Conservation (phyloP, 1,139 yeast genomes). For the Candida sp. region DNA sequence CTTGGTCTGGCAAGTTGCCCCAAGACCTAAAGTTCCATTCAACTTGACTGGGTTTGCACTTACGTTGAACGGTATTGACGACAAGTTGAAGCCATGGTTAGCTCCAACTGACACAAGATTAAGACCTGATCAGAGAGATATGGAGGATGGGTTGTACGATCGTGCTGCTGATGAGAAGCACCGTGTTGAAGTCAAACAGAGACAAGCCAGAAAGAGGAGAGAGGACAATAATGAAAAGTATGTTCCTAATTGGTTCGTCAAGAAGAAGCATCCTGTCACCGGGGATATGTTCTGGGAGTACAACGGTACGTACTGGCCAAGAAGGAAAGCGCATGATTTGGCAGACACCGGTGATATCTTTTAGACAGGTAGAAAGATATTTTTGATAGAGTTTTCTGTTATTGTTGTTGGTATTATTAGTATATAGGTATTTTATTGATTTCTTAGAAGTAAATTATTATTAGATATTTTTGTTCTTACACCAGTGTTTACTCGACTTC, state of each 20-base stretch:
- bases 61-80: constrained; percentile 76
- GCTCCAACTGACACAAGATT: constrained; percentile 93
- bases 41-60: constrained; percentile 92
- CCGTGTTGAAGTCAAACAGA: constrained; percentile 91
- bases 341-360: constrained; percentile 57
- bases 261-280: constrained; percentile 77
- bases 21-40: constrained; percentile 86
- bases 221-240: constrained; percentile 60
- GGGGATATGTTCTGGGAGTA: constrained; percentile 80
- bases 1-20: constrained; percentile 87
- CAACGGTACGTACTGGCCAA: constrained; percentile 77
- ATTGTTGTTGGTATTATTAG: neutral
- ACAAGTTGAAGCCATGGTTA: constrained; percentile 56
- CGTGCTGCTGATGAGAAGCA: constrained; percentile 86
- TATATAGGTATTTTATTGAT: neutral
- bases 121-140: constrained; percentile 97
- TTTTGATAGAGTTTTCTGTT: neutral
- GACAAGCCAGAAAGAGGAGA: constrained; percentile 73
- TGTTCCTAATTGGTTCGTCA: constrained; percentile 76
- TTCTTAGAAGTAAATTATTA: neutral
- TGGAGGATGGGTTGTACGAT: constrained; percentile 97
- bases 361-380: constrained; percentile 21
- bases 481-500: constrained; percentile 18
- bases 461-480: neutral
- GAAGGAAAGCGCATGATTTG: constrained; percentile 59